phyloP scores from a whole-genome alignment of 257 asterid species.

The Lithospermum erythrorhizon region DNA sequence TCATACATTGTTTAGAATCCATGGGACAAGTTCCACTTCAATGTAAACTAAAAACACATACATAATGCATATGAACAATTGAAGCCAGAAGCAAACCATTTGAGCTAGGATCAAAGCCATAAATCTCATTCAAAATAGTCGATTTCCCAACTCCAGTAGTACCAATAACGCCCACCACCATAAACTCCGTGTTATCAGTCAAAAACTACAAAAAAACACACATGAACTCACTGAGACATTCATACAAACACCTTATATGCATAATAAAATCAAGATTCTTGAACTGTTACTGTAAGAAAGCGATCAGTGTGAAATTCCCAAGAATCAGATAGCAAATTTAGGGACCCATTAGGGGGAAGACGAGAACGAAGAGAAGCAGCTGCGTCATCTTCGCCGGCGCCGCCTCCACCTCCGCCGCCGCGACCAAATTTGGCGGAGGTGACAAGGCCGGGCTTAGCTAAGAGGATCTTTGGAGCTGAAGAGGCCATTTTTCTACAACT shows the following conservation, averaged over 20 bases:
- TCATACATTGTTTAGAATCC: too few species aligned
- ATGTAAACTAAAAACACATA: too few species aligned
- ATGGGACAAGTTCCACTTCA: too few species aligned
- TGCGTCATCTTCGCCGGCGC: constrained; percentile 47
- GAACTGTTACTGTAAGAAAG: constrained; percentile 47
- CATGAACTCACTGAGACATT: not conserved
- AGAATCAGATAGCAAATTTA: constrained; percentile 75
- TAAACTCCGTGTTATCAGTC: constrained; percentile 86
- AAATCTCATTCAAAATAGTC: constrained; percentile 81
- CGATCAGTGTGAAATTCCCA: constrained; percentile 81
- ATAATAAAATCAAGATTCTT: too few species aligned
- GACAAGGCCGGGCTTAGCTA: constrained; percentile 90
- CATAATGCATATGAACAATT: not conserved
- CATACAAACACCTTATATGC: not conserved
- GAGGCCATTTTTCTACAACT: not conserved
- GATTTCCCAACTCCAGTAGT: constrained; percentile 91
- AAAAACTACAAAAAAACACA: constrained; percentile 44
- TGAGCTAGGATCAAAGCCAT: constrained; percentile 77
- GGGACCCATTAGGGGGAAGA: constrained; percentile 68
- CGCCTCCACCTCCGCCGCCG: constrained; percentile 25
- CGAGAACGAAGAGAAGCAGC: constrained; percentile 61
- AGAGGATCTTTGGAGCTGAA: constrained; percentile 65
- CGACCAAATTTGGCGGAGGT: constrained; percentile 19
- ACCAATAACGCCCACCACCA: constrained; percentile 90
- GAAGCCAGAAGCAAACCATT: constrained; percentile 38